Conservation (phyloP, 1,284 basidiomycete species). For the Sanghuangporus sanghuang region DNA sequence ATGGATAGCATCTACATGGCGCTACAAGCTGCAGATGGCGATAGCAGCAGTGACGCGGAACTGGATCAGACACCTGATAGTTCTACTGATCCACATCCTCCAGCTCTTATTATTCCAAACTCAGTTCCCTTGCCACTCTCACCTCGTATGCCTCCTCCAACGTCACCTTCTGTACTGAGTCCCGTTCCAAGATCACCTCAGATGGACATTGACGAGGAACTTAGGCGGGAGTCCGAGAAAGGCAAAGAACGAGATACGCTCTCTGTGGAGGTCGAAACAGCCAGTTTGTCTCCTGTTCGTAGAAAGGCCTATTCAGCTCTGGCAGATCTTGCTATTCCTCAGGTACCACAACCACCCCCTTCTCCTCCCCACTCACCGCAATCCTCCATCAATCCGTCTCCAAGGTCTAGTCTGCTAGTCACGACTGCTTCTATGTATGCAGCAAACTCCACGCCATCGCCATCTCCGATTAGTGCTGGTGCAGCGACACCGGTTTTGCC, state of each 20-base stretch:
- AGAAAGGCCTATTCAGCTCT: constrained; percentile 8
- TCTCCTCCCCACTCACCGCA: neutral
- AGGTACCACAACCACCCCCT: neutral
- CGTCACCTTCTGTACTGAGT: neutral
- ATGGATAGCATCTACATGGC: constrained; percentile 17
- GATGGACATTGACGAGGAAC: neutral
- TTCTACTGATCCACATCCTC: neutral
- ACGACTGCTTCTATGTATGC: constrained; percentile 2
- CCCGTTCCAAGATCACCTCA: neutral
- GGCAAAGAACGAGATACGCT: neutral
- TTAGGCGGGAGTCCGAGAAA: neutral
- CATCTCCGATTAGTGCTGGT: neutral
- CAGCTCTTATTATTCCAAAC: neutral
- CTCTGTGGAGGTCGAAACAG: neutral
- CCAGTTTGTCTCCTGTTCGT: constrained; percentile 5
- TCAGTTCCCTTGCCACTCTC: neutral
- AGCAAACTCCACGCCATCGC: neutral
- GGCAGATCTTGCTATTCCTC: constrained; percentile 7
- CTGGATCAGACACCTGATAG: neutral
- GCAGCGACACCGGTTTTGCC: neutral
- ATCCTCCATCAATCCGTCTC: neutral
- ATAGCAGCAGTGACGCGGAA: neutral
- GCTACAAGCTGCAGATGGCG: constrained; percentile 13
- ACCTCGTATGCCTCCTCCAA: neutral
- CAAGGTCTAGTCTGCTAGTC: neutral